These are phyloP conservation scores for Amanita inopinata DNA, from an alignment of 768 basidiomycete species.

Conservation along the genomic window DNA sequence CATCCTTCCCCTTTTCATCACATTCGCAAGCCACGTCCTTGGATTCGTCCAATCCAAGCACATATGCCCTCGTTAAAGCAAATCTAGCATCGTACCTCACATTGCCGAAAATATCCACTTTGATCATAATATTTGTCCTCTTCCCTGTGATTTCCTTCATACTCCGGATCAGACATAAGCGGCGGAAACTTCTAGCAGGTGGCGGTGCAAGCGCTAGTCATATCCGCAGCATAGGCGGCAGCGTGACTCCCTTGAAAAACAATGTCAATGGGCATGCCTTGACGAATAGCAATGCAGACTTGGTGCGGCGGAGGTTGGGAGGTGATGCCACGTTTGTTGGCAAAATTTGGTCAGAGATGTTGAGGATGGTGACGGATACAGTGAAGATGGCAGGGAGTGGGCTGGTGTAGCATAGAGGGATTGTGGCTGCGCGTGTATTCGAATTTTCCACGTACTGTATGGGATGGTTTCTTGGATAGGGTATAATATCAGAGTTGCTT, in stretches of 20 bases:
- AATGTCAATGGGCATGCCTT: conserved; percentile 9
- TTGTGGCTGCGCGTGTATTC: too few relatives aligned
- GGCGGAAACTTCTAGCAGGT: conserved; percentile 19
- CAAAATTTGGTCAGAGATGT: conserved; percentile 40
- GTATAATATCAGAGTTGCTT: too few relatives aligned
- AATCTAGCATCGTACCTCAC: conserved; percentile 40
- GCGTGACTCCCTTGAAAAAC: conserved; percentile 11
- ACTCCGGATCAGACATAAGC: conserved; percentile 32
- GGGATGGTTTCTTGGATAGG: too few relatives aligned
- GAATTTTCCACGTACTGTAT: too few relatives aligned
- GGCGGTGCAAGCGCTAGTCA: conserved; percentile 19
- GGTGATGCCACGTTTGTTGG: conserved; percentile 25
- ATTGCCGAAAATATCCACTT: conserved; percentile 36
- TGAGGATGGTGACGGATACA: conserved; percentile 52
- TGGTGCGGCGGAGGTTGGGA: conserved; percentile 46
- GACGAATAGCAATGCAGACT: conserved; percentile 33
- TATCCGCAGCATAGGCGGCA: conserved; percentile 11
- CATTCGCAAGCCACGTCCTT: conserved; percentile 16
- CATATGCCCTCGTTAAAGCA: conserved; percentile 37
- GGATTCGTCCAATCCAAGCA: conserved; percentile 19
- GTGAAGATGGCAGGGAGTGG: conserved; percentile 72
- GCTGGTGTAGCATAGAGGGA: conserved; percentile 51
- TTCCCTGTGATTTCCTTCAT: conserved; percentile 38
- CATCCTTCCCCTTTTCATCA: conserved; percentile 16
- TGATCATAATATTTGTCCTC: conserved; percentile 37